Evolutionary conservation across 495 filamentous ascomycete species (phyloP).

Genomic region (Amphirosellinia nigrospora): DNA sequence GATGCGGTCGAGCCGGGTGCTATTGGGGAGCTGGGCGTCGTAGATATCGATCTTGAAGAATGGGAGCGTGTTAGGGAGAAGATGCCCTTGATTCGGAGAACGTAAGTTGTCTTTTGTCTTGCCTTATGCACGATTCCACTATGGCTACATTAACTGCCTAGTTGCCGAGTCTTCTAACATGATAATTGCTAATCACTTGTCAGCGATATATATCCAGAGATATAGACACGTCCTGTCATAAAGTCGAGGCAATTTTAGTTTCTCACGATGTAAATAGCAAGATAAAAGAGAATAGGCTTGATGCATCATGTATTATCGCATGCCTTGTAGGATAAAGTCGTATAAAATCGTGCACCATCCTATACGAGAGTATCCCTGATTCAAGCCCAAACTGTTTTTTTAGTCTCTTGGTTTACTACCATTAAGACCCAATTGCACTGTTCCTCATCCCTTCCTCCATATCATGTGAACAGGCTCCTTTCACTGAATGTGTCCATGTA

Average conservation of each 20-base stretch:
- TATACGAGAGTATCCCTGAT: neutral
- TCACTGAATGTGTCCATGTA: neutral
- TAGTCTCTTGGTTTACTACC: slow-evolving; percentile 10
- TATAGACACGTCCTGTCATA: slow-evolving; percentile 40
- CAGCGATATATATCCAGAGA: slow-evolving; percentile 67
- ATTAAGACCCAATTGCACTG: neutral
- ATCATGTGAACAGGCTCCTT: neutral
- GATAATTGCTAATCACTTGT: slow-evolving; percentile 21
- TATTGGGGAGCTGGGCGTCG: slow-evolving; percentile 52
- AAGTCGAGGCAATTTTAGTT: neutral
- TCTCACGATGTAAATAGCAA: neutral
- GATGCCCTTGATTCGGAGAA: slow-evolving; percentile 67
- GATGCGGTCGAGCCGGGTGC: slow-evolving; percentile 40
- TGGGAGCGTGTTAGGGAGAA: slow-evolving; percentile 58
- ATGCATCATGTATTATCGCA: slow-evolving; percentile 14
- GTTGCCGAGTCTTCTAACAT: neutral
- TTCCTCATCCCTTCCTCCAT: neutral
- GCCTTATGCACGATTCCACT: neutral
- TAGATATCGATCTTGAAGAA: slow-evolving; percentile 54
- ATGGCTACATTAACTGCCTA: neutral
- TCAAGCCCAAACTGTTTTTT: slow-evolving; percentile 11
- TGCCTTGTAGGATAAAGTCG: slow-evolving; percentile 13
- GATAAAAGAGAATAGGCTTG: slow-evolving; percentile 24
- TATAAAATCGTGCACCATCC: neutral
- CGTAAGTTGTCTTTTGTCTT: slow-evolving; percentile 40